Evolutionary conservation across 805 yeast genomes (phyloP).

Genomic region (Kluyveromyces lactis): DNA sequence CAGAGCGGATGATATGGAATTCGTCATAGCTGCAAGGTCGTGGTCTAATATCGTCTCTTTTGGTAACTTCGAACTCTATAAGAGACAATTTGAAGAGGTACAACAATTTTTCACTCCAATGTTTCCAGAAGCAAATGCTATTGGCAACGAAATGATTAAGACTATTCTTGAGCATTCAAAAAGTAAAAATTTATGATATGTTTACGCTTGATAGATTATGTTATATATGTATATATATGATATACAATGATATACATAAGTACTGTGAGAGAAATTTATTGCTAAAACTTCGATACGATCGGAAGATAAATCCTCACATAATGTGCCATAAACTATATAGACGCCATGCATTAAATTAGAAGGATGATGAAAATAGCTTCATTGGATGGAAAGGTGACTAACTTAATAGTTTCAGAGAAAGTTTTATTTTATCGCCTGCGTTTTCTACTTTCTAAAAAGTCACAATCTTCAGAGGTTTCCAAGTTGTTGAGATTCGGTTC

Average conservation of each 20-base stretch:
- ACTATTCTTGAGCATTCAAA: constrained; percentile 45
- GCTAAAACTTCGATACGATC: no score
- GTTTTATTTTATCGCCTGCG: constrained; percentile 6
- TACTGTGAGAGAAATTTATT: background rate
- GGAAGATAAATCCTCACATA: background rate
- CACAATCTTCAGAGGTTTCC: constrained; percentile 1
- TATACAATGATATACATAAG: background rate
- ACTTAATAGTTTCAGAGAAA: no score
- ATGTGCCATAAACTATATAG: no score
- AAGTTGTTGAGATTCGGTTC: background rate
- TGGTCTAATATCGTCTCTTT: constrained; percentile 80
- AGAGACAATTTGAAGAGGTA: constrained; percentile 62
- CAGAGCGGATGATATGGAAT: constrained; percentile 85
- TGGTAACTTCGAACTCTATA: constrained; percentile 69
- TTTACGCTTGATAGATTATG: background rate
- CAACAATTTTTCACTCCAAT: constrained; percentile 80
- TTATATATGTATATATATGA: background rate
- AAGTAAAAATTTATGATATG: constrained; percentile 5
- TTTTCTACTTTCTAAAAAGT: constrained; percentile 4
- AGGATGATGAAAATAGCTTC: no score
- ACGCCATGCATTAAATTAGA: no score
- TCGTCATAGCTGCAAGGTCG: constrained; percentile 76
- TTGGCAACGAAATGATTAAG: constrained; percentile 92
- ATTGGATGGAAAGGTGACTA: no score
- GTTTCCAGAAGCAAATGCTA: constrained; percentile 77